Evolutionary conservation across 2,329 filamentous ascomycete genomes (phyloP), one percentile per base, ranked within the genome.

Genomic region (Leptoxyphium fumago): DNA sequence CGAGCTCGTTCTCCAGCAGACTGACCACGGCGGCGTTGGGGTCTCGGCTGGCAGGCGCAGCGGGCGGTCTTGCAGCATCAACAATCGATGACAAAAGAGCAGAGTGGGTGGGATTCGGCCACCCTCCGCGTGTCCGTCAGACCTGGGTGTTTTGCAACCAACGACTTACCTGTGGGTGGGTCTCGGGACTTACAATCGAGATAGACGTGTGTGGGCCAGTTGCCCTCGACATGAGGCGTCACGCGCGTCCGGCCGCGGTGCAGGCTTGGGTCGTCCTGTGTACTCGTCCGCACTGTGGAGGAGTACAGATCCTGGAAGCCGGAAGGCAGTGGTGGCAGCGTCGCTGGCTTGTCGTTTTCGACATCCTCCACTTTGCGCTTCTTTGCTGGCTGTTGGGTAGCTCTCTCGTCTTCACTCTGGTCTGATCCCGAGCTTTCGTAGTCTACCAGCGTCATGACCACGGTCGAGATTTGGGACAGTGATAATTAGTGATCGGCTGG

Each of bases 121-220:
- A 26, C 21, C 21, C 21, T 26, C 21, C 21, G 21, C 21, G 21
- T 26, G 21, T 26, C 21, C 7, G 43, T 48, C 41, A 45, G 41
- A 26, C 18, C 30, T 36, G 21, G 21, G 21, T 26, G 21, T 26
- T 26, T 26, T 26, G 21, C 21, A 26, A 28, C 18, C 39, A n/a
- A 17, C 30, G 26, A 38, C 18, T 15, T 26, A 30, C 29, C 26
- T 17, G 14, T 40, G 15, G 34, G 43, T 10, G 14, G 29, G 15
- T 26, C 30, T 43, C 29, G 29, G 38, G 28, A 40, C 78, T 65
- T 71, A 93, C 91, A 98, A 67, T 96, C 89, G 45, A 94, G 70
- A 61, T 94, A 96, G 39, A 96, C 61, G 64, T 96, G 89, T 29
- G 80, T 86, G 1, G 89, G 86, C 91, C 91, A 98, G 61, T 87